Conservation (phyloP, 2,329 filamentous ascomycete species). For the Thelonectria olida region DNA sequence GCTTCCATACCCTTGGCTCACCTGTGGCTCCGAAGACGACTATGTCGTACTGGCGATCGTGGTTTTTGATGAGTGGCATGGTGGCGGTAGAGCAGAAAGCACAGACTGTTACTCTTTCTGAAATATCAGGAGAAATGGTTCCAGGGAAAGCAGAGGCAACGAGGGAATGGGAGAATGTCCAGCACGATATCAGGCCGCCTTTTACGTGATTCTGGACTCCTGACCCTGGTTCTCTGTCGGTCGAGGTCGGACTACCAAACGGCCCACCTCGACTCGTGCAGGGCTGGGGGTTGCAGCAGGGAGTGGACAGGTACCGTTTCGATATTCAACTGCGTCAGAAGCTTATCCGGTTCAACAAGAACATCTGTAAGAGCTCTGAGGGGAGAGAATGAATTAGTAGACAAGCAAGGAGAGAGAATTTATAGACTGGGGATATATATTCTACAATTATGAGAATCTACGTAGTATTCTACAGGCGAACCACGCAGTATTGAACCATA, state of each 20-base stretch:
- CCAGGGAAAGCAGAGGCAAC: background rate
- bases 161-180: background rate
- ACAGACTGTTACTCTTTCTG: background rate
- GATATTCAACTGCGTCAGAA: conserved; percentile 22
- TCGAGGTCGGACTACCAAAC: conserved; percentile 9
- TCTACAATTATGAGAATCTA: no score
- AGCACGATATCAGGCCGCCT: conserved; percentile 12
- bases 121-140: background rate
- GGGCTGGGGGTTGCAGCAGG: conserved; percentile 5
- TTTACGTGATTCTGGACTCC: conserved; percentile 21
- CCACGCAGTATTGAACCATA: no score
- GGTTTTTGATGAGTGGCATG: conserved; percentile 58
- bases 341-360: conserved; percentile 14
- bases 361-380: background rate
- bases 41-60: conserved; percentile 64
- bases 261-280: conserved; percentile 18
- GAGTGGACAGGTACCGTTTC: background rate
- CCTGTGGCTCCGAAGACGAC: conserved; percentile 68
- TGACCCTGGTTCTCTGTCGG: conserved; percentile 6
- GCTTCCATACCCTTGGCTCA: conserved; percentile 40
- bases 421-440: no score
- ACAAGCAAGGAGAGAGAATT: no score
- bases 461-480: no score
- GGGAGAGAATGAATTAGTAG: no score
- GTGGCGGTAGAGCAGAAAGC: background rate